Evolutionary conservation across 2,329 filamentous ascomycete species (phyloP), one percentile per base, ranked within the genome.

Genomic region (Nigrospora sphaerica): DNA sequence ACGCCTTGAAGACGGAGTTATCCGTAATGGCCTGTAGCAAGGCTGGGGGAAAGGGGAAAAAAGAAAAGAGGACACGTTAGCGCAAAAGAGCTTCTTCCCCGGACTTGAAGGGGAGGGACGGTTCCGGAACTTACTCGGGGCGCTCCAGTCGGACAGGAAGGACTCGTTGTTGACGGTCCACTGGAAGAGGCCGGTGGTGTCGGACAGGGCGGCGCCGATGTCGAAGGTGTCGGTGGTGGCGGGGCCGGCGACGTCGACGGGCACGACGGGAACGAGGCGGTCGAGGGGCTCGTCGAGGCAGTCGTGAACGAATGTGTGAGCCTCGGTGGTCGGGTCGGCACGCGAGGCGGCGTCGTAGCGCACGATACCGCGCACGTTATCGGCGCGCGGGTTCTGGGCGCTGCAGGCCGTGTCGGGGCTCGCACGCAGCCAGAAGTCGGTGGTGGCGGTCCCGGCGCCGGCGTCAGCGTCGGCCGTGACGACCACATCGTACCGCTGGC

Each of bases 321-420:
- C 44, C 33, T 23, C 34, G 49, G 32, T 45, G 40, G 7, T 50
- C 28, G 31, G 44, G 4, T 42, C 19, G 39, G 12, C 49, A 41
- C 31, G 47, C 42, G 47, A 52, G 37, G 46, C 51, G 17, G 54
- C 52, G 32, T 61, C 58, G 49, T 70, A 70, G 32, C 61, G 67
- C 10, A 79, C 52, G 39, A 79, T 72, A 2, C 72, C 75, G 39
- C 57, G 67, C 51, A 74, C 72, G 50, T 71, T 68, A 36, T 63
- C 56, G 0, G 58, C 45, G 31, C 58, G 66, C 36, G 54, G 55
- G 38, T 69, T 72, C 10, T 28, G 28, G 35, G 38, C 42, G 12
- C 61, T 65, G 52, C 72, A 75, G 6, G 56, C 57, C 0, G 46
- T 39, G 46, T 71, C 63, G 1, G 67, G 67, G 1, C 66, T 62